Evolutionary conservation across 164 flowering plant species (phyloP).

Genomic region (Dillenia suffruticosa): DNA sequence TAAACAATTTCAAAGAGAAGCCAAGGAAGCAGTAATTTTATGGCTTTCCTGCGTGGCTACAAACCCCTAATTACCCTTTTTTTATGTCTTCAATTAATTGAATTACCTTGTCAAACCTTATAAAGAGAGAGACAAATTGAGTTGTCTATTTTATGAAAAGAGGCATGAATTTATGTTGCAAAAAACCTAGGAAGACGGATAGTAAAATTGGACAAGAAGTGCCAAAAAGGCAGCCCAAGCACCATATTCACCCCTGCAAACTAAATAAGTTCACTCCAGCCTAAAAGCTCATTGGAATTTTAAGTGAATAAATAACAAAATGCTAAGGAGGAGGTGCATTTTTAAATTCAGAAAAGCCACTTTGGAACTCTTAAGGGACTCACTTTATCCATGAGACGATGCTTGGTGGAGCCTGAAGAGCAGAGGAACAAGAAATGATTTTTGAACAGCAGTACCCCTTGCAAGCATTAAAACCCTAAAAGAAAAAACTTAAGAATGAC

Average conservation of each 20-base stretch:
- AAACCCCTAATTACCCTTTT: too few species aligned
- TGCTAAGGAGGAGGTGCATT: not conserved
- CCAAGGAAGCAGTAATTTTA: not conserved
- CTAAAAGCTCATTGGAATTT: not conserved
- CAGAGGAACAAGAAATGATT: conserved; percentile 82
- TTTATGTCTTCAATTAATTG: too few species aligned
- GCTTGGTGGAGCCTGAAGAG: conserved; percentile 71
- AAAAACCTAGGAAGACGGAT: too few species aligned
- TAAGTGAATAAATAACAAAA: not conserved
- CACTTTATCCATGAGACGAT: conserved; percentile 82
- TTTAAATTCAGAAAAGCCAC: not conserved
- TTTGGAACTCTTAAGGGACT: conserved; percentile 13
- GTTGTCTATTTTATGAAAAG: too few species aligned
- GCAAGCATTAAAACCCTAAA: conserved; percentile 60
- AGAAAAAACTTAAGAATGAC: not conserved
- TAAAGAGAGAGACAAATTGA: too few species aligned
- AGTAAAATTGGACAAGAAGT: conserved; percentile 37
- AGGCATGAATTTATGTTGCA: too few species aligned
- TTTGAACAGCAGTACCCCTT: conserved; percentile 66
- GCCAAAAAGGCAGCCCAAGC: conserved; percentile 80
- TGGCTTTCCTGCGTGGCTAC: too few species aligned
- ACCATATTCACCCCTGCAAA: conserved; percentile 86
- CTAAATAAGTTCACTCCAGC: conserved; percentile 1
- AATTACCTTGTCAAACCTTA: too few species aligned
- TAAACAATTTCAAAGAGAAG: not conserved